Evolutionary conservation across 2,329 filamentous ascomycete species (phyloP).

Genomic region (Harringtonia aguacate): DNA sequence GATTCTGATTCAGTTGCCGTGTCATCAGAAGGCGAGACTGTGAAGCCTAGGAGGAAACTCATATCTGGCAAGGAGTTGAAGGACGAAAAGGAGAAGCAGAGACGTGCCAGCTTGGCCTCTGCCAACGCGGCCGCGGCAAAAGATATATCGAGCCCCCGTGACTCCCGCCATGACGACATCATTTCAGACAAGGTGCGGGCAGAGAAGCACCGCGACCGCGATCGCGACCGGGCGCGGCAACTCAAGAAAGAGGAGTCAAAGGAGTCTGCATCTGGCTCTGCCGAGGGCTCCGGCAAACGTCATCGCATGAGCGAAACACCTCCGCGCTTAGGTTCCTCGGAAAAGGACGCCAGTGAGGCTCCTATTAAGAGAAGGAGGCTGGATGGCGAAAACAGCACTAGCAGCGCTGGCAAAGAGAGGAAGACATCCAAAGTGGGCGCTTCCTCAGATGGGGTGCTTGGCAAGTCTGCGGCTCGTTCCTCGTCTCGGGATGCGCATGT

Average conservation of each 20-base stretch:
- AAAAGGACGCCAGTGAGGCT: conserved; percentile 41
- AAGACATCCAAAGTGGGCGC: conserved; percentile 27
- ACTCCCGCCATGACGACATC: conserved; percentile 35
- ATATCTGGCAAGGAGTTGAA: conserved; percentile 53
- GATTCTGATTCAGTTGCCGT: conserved; percentile 42
- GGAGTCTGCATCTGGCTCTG: conserved; percentile 38
- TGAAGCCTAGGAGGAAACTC: conserved; percentile 52
- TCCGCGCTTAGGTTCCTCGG: conserved; percentile 37
- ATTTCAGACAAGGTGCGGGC: conserved; percentile 35
- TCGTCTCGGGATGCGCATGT: conserved; percentile 4
- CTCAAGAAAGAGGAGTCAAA: conserved; percentile 51
- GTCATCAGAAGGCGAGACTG: conserved; percentile 45
- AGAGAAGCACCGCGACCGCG: conserved; percentile 48
- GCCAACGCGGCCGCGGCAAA: conserved; percentile 33
- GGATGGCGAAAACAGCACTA: conserved; percentile 30
- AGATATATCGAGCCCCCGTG: conserved; percentile 42
- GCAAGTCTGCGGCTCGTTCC: conserved; percentile 20
- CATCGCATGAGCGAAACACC: conserved; percentile 50
- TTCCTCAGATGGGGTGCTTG: conserved; percentile 34
- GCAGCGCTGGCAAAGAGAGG: conserved; percentile 29
- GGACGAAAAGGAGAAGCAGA: conserved; percentile 40
- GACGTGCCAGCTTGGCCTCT: conserved; percentile 47
- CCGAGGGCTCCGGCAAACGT: conserved; percentile 44
- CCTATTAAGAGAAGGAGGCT: conserved; percentile 47
- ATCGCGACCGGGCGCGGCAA: conserved; percentile 50